These are phyloP conservation scores for Citrus glauca DNA, from an alignment of 345 rosid genomes.

Conservation along the genomic window DNA sequence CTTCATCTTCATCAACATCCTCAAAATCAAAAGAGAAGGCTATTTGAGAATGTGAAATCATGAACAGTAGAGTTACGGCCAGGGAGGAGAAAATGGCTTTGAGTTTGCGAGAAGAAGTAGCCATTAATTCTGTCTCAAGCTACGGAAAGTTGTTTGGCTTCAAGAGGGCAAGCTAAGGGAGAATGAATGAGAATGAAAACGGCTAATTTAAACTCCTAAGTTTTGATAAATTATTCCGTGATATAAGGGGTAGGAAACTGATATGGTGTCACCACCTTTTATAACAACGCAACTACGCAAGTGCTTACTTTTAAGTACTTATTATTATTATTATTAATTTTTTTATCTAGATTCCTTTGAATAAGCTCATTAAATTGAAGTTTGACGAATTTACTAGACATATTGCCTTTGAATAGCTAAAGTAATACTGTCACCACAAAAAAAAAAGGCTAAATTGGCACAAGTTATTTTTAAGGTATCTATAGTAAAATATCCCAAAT, in stretches of 20 bases:
- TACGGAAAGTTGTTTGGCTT: background rate
- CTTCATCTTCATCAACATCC: constrained; percentile 17
- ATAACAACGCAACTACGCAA: background rate
- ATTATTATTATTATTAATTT: background rate
- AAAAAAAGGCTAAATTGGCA: too few species aligned
- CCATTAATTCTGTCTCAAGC: constrained; percentile 11
- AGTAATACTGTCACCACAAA: background rate
- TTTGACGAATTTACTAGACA: background rate
- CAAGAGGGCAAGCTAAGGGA: constrained; percentile 8
- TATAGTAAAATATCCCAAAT: background rate
- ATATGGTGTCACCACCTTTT: background rate
- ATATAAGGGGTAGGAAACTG: constrained; percentile 3
- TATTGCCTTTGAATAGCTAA: background rate
- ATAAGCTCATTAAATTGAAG: background rate
- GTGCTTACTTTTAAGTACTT: background rate
- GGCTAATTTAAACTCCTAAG: constrained; percentile 23
- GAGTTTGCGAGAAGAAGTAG: constrained; percentile 18
- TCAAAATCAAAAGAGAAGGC: background rate
- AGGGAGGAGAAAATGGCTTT: constrained; percentile 21
- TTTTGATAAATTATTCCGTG: constrained; percentile 22
- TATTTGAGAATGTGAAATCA: background rate
- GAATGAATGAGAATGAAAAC: background rate
- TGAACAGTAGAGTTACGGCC: constrained; percentile 9
- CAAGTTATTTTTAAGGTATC: background rate
- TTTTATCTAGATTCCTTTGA: constrained; percentile 18